These are phyloP conservation scores for Nissolia schottii DNA, from an alignment of 306 rosid species.

Conservation along the genomic window DNA sequence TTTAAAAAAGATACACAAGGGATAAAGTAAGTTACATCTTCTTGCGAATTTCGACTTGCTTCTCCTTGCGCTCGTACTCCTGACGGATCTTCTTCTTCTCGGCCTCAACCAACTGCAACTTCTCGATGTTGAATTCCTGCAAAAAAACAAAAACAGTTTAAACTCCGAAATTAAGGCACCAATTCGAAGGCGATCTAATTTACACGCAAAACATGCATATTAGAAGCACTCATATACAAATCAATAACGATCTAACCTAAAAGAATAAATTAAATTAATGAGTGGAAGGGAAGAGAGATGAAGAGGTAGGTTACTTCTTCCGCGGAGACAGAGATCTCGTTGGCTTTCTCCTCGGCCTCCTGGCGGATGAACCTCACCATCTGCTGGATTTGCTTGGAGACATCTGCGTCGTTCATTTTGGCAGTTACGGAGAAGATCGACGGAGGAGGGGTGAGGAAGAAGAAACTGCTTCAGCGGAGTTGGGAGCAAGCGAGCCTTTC, in stretches of 20 bases:
- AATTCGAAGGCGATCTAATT: not conserved
- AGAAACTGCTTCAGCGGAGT: not conserved
- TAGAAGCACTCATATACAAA: not conserved
- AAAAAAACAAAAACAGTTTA: not conserved
- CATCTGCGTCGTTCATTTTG: conserved; percentile 93
- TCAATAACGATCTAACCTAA: not conserved
- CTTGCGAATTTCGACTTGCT: conserved; percentile 91
- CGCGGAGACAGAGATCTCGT: conserved; percentile 98
- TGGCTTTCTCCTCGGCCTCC: conserved; percentile 98
- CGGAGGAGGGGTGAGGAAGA: no score
- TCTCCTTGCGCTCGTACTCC: conserved; percentile 93
- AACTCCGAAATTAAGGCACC: not conserved
- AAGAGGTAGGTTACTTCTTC: conserved; percentile 62
- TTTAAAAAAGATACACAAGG: not conserved
- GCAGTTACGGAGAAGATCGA: conserved; percentile 38
- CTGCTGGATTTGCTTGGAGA: conserved; percentile 99
- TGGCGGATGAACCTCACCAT: conserved; percentile 98
- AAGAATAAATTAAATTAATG: no score
- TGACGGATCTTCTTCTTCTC: conserved; percentile 99
- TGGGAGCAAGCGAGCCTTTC: not conserved
- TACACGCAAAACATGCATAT: not conserved
- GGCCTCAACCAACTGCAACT: conserved; percentile 93
- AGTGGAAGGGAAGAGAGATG: not conserved
- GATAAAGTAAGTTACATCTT: conserved; percentile 56
- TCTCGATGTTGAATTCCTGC: conserved; percentile 98